A percentile compares a stretch with the other conserved stretches of the same genome.
Evolutionary conservation across 768 basidiomycete species (phyloP).

Genomic region (Auricularia cornea): DNA sequence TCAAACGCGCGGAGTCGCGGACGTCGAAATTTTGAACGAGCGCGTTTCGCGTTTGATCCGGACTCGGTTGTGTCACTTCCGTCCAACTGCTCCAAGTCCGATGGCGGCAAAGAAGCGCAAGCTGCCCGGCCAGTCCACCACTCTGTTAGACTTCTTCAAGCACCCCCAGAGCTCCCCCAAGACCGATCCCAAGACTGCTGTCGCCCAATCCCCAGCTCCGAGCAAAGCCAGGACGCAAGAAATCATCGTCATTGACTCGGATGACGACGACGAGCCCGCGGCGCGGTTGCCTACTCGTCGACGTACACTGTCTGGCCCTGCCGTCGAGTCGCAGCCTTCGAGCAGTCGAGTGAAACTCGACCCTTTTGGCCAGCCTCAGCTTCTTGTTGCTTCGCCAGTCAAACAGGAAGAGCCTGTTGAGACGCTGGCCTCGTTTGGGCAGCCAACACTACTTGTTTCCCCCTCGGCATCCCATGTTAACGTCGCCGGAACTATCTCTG

Average conservation of each 20-base stretch:
- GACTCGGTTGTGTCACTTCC: background rate
- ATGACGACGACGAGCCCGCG: slow-evolving; percentile 38
- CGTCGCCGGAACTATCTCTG: too few species aligned
- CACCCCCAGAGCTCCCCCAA: background rate
- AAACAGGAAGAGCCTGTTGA: too few species aligned
- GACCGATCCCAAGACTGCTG: background rate
- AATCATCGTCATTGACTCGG: slow-evolving; percentile 57
- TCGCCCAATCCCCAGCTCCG: background rate
- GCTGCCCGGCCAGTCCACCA: slow-evolving; percentile 23
- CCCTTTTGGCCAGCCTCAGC: background rate
- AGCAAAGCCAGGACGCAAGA: slow-evolving; percentile 19
- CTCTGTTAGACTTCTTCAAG: slow-evolving; percentile 37
- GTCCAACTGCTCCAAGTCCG: background rate
- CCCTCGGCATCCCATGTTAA: background rate
- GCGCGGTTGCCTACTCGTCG: slow-evolving; percentile 2
- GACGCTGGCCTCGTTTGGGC: background rate
- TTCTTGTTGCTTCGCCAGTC: background rate
- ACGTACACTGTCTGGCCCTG: slow-evolving; percentile 1
- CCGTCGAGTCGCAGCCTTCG: background rate
- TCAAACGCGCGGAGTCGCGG: background rate
- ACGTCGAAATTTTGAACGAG: background rate
- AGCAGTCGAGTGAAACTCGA: background rate
- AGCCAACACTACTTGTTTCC: background rate
- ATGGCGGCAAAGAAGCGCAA: background rate
- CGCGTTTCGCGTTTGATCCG: background rate